Evolutionary conservation across 345 rosid genomes (phyloP).

Genomic region (Physaria fendleri): DNA sequence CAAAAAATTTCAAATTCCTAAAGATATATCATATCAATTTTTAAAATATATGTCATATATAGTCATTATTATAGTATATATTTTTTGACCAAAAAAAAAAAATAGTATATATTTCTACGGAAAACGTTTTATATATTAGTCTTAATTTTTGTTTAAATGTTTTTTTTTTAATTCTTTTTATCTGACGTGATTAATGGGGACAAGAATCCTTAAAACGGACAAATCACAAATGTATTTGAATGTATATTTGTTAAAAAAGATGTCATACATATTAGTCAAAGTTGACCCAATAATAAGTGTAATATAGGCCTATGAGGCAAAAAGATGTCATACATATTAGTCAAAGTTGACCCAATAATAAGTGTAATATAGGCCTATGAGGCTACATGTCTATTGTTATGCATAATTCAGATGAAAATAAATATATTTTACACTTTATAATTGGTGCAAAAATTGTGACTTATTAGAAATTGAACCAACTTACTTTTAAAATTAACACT

Average conservation of each 20-base stretch:
- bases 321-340: neutral
- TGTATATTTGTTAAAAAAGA: neutral
- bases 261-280: neutral
- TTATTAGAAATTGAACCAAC: neutral
- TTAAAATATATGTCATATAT: neutral
- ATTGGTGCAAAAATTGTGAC: neutral
- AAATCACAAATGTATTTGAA: neutral
- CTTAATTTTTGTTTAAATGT: neutral
- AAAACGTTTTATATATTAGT: neutral
- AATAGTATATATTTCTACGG: neutral
- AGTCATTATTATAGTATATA: neutral
- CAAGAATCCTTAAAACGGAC: constrained; percentile 30
- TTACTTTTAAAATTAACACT: no score
- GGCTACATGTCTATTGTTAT: constrained; percentile 13
- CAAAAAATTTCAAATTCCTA: no score
- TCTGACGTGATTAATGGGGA: constrained; percentile 6
- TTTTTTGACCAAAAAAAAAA: no score
- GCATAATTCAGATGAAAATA: neutral
- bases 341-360: neutral
- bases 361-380: constrained; percentile 19
- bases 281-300: constrained; percentile 11
- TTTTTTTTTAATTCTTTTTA: neutral
- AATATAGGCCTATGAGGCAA: constrained; percentile 15
- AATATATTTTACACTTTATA: neutral
- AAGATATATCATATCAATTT: neutral